Evolutionary conservation across 805 yeast genomes (phyloP), one percentile per base, ranked within the genome.

Genomic region (Yarrowia keelungensis): DNA sequence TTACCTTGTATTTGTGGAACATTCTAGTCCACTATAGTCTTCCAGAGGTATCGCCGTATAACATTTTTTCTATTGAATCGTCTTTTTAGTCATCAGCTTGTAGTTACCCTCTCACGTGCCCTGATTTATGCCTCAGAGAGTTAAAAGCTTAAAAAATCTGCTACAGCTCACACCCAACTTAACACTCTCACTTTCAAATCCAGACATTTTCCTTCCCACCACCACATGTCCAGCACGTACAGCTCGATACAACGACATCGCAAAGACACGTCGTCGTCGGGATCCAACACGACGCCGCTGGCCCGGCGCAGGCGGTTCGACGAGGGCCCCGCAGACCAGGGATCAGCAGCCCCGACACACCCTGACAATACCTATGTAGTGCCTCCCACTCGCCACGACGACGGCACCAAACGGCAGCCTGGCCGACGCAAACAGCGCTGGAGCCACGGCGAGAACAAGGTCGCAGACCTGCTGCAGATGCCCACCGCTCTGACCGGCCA

Each of bases 401-500:
- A 62, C 22, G 67, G 54, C 26, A 39, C 67, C 15, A 62, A 62
- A 47, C 67, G 67, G 10, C 67, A 47, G 47, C 67, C 67, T 15
- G 67, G 67, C 42, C 73, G 71, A 69, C 69, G 73, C 35, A 68
- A 66, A 49, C 69, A 72, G 36, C 67, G 79, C 64, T 77, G 80
- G 79, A 77, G 75, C 26, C 35, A 41, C 16, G 75, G 72, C 22
- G 77, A 73, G 12, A 78, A 75, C 69, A 71, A 71, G 56, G 71
- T 73, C 9, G 77, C 78, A 1, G 71, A 72, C 46, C 62, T 73
- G 49, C 69, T 70, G 39, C 72, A 58, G 47, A 65, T 83, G 43
- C 84, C 87, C 1, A 79, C 85, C 0, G 73, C 74, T 12, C 79
- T 86, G 38, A 78, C 80, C 2, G 85, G 87, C 10, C 75, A 81